Percentiles rank a stretch among this genome's conserved stretches.
Evolutionary conservation across 768 basidiomycete species (phyloP).

Genomic region (Amanita pallidorosea): DNA sequence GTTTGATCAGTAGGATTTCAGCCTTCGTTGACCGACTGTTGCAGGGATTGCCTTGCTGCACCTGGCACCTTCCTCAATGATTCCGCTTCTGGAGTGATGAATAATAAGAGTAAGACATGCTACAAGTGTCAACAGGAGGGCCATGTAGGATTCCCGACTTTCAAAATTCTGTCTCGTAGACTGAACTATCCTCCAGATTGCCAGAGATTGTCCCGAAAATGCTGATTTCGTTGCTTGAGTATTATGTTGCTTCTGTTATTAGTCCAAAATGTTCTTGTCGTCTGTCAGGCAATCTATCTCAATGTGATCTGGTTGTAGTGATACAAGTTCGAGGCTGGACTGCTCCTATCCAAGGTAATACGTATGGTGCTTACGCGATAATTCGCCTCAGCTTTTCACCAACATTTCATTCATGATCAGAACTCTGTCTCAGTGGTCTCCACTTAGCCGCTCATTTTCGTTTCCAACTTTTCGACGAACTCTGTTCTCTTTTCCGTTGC

Average conservation of each 20-base stretch:
- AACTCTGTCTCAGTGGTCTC: neutral
- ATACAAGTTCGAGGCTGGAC: neutral
- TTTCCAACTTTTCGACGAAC: constrained; percentile 15
- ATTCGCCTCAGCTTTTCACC: no score
- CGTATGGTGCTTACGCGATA: no score
- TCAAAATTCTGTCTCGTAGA: neutral
- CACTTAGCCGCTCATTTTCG: neutral
- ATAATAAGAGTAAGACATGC: constrained; percentile 68
- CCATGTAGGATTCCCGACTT: constrained; percentile 43
- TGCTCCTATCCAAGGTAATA: no score
- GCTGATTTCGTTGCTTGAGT: constrained; percentile 38
- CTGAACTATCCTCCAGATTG: constrained; percentile 31
- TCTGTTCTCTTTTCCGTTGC: constrained; percentile 41
- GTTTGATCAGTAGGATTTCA: constrained; percentile 2
- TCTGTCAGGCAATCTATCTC: neutral
- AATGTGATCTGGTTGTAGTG: neutral
- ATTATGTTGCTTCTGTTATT: neutral
- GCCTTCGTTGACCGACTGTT: neutral
- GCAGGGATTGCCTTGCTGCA: constrained; percentile 70
- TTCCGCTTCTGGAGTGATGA: constrained; percentile 30
- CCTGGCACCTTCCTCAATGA: constrained; percentile 44
- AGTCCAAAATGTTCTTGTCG: neutral
- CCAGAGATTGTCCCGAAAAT: constrained; percentile 53
- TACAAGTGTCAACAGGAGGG: constrained; percentile 86
- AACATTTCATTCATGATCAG: neutral